Evolutionary conservation across 2,329 filamentous ascomycete genomes (phyloP).

Genomic region (Didymella segeticola): DNA sequence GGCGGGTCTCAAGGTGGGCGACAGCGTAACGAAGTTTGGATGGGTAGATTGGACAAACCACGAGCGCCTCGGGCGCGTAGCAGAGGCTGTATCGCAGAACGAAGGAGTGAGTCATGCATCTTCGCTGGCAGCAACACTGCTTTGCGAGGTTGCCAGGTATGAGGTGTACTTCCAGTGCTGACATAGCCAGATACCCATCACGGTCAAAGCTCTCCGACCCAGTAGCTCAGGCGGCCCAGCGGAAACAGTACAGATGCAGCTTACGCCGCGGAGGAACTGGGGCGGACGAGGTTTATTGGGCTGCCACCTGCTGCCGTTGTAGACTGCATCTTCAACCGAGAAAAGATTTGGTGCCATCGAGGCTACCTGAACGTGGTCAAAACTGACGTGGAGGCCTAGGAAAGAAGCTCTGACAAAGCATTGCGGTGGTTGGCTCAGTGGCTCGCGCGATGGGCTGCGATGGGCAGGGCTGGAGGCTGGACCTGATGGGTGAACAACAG

Average conservation of each 20-base stretch:
- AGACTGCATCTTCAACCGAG: slow-evolving; percentile 34
- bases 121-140: slow-evolving; percentile 16
- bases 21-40: slow-evolving; percentile 85
- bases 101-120: slow-evolving; percentile 77
- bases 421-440: slow-evolving; percentile 3
- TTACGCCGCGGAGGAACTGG: slow-evolving; percentile 83
- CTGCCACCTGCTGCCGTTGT: slow-evolving; percentile 86
- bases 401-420: slow-evolving; percentile 1
- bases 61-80: slow-evolving; percentile 82
- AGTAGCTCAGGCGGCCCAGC: slow-evolving; percentile 40
- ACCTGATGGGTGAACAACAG: slow-evolving; percentile 23
- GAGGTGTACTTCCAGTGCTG: slow-evolving; percentile 23
- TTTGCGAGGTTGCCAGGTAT: slow-evolving; percentile 10
- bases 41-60: slow-evolving; percentile 84
- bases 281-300: slow-evolving; percentile 88
- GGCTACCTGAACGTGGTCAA: neutral
- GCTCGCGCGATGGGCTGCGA: slow-evolving; percentile 4
- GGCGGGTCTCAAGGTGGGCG: slow-evolving; percentile 81
- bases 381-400: slow-evolving; percentile 4
- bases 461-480: slow-evolving; percentile 12
- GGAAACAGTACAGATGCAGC: slow-evolving; percentile 68
- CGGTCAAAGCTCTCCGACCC: slow-evolving; percentile 69
- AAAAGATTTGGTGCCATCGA: neutral
- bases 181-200: slow-evolving; percentile 66
- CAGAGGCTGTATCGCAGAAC: slow-evolving; percentile 87